These are phyloP conservation scores for Backusella mclennaniae DNA, from an alignment of 192 early-diverging fungal species.

Conservation along the genomic window DNA sequence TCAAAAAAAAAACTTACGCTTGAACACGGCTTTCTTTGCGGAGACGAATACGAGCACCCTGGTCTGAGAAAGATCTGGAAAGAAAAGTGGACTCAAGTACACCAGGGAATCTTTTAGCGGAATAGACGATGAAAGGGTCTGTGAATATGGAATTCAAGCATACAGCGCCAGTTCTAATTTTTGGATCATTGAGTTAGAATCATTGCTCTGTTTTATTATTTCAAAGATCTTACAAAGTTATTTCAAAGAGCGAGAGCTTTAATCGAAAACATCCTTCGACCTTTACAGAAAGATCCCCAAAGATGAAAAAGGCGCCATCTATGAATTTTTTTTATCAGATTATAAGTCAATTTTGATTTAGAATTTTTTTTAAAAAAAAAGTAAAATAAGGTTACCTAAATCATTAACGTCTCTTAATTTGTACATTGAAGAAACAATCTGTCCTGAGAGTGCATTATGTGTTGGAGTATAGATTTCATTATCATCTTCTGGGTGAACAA, in stretches of 20 bases:
- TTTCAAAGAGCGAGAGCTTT: constrained; percentile 84
- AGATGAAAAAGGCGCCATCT: constrained; percentile 92
- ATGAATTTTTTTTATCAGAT: constrained; percentile 1
- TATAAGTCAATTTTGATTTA: background rate
- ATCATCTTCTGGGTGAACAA: constrained; percentile 71
- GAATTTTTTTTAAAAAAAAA: background rate
- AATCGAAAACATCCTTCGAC: constrained; percentile 77
- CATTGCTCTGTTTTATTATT: background rate
- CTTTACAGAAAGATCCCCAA: constrained; percentile 84
- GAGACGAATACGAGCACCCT: constrained; percentile 88
- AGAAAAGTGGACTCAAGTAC: constrained; percentile 86
- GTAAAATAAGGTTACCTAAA: constrained; percentile 22
- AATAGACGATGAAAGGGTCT: constrained; percentile 71
- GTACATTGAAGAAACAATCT: constrained; percentile 84
- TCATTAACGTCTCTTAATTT: constrained; percentile 81
- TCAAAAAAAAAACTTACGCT: constrained; percentile 7
- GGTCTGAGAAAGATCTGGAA: constrained; percentile 87
- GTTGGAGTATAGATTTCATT: constrained; percentile 67
- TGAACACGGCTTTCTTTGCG: constrained; percentile 68
- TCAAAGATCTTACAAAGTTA: constrained; percentile 45
- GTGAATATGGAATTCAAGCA: constrained; percentile 61
- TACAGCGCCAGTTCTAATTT: background rate
- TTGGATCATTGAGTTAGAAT: background rate
- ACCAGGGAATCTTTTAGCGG: constrained; percentile 87
- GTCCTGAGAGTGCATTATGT: constrained; percentile 78